Base-by-base conservation (phyloP, 495 filamentous ascomycete species). In the Amphirosellinia nigrospora region DNA sequence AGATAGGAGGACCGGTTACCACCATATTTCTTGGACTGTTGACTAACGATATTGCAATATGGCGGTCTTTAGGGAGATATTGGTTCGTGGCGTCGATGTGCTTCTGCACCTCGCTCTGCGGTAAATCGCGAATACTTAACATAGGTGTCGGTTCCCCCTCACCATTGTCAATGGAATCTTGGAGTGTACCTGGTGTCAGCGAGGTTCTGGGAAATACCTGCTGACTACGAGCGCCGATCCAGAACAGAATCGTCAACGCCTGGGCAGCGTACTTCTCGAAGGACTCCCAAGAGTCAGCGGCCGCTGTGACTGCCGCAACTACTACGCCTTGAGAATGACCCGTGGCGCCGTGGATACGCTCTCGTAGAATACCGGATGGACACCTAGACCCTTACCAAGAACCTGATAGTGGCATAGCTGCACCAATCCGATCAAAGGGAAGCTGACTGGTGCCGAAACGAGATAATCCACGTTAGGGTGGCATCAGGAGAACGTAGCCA, bases 171-270 rank as follows among this genome's bases (percentile, higher is more conserved):
- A 93, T 86, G 0, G 96, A 97, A 76, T 99, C 96, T 77, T 95
- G 94, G n/a, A 98, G 86, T 71, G 93, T 91, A 1, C 88, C 89
- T 0, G 96, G 96, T n/a, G 94, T 91, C 64, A 99, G 85, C 1
- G 96, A 98, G 2, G 96, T 98, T 62, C 90, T 89, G 55, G 96
- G 96, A 75, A 97, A 99, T 1, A 94, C 94, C 78, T 99, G 96
- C 77, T 99, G 96, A 79, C 95, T 97, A 72, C 96, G 92, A n/a
- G 94, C 88, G 71, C 96, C 96, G 72, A 99, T 98, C 96, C 96
- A 99, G 84, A 99, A 99, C n/a, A 99, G 91, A 69, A 96, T 91
- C 8, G 91, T 96, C 66, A 99, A 82, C 2, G 94, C 91, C 75
- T 92, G 87, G 62, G 86, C 91, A 41, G 93, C 86, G 39, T 90